phyloP scores from a whole-genome alignment of 257 asterid species.

The Oldenlandia corymbosa region DNA sequence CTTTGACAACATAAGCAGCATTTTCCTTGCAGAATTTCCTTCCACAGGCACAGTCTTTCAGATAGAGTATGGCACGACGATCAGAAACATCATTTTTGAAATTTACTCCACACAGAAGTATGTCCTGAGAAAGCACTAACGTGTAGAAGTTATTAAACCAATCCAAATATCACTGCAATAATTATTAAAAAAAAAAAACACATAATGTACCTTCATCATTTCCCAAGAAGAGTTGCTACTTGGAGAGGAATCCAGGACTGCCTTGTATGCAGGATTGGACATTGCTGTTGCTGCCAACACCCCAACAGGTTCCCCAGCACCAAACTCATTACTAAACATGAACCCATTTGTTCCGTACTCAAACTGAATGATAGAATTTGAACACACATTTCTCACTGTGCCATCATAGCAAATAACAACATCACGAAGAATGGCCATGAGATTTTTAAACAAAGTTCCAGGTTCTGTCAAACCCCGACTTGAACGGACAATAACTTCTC shows the following conservation, averaged over 20 bases:
- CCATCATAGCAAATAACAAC: slow-evolving; percentile 86
- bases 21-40: slow-evolving; percentile 71
- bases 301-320: slow-evolving; percentile 98
- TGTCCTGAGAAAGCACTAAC: slow-evolving; percentile 56
- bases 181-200: slow-evolving; percentile 12
- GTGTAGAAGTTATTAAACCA: too few species aligned
- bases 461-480: slow-evolving; percentile 92
- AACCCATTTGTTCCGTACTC: slow-evolving; percentile 69
- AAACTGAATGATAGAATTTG: slow-evolving; percentile 79
- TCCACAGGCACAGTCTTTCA: slow-evolving; percentile 74
- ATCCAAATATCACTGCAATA: too few species aligned
- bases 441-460: slow-evolving; percentile 77
- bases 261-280: slow-evolving; percentile 99
- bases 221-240: slow-evolving; percentile 97
- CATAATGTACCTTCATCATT: slow-evolving; percentile 85
- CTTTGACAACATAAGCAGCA: slow-evolving; percentile 54
- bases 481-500: slow-evolving; percentile 97
- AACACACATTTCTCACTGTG: slow-evolving; percentile 74
- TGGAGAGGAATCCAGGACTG: slow-evolving; percentile 95
- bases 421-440: slow-evolving; percentile 97
- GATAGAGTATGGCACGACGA: slow-evolving; percentile 63
- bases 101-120: slow-evolving; percentile 71
- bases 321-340: slow-evolving; percentile 51
- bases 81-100: slow-evolving; percentile 77
- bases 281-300: slow-evolving; percentile 98